Evolutionary conservation across 495 filamentous ascomycete genomes (phyloP).

Genomic region (Penicillium pancosmium): DNA sequence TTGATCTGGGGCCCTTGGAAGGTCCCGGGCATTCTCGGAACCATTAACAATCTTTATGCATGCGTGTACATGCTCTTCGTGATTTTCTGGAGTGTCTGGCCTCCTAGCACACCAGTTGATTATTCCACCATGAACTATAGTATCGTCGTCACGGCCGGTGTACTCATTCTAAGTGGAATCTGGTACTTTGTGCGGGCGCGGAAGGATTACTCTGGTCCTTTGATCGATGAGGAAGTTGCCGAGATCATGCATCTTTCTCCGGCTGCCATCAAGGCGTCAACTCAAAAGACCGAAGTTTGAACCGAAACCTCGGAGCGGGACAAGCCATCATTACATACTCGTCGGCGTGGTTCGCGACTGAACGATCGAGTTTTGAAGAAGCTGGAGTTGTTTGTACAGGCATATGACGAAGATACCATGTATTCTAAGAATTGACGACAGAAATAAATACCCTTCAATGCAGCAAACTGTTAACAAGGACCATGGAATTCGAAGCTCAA

Average conservation of each 20-base stretch:
- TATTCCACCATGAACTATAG: slow-evolving; percentile 50
- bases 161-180: slow-evolving; percentile 33
- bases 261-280: slow-evolving; percentile 9
- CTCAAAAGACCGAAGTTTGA: neutral
- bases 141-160: slow-evolving; percentile 36
- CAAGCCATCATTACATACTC: too few species aligned
- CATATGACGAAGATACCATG: slow-evolving; percentile 3
- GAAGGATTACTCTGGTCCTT: slow-evolving; percentile 40
- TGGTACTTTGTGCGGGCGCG: slow-evolving; percentile 40
- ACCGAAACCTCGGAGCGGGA: neutral
- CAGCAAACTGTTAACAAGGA: too few species aligned
- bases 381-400: neutral
- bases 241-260: slow-evolving; percentile 29
- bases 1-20: slow-evolving; percentile 46
- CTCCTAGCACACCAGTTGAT: slow-evolving; percentile 36
- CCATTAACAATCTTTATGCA: slow-evolving; percentile 42
- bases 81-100: slow-evolving; percentile 51
- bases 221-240: slow-evolving; percentile 42
- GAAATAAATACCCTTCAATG: neutral
- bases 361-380: neutral
- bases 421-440: slow-evolving; percentile 4
- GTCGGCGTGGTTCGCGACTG: neutral
- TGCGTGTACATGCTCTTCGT: slow-evolving; percentile 39
- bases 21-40: slow-evolving; percentile 39
- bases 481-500: too few species aligned